Conservation (phyloP, 2,329 filamentous ascomycete species). For the Alternaria conjuncta region DNA sequence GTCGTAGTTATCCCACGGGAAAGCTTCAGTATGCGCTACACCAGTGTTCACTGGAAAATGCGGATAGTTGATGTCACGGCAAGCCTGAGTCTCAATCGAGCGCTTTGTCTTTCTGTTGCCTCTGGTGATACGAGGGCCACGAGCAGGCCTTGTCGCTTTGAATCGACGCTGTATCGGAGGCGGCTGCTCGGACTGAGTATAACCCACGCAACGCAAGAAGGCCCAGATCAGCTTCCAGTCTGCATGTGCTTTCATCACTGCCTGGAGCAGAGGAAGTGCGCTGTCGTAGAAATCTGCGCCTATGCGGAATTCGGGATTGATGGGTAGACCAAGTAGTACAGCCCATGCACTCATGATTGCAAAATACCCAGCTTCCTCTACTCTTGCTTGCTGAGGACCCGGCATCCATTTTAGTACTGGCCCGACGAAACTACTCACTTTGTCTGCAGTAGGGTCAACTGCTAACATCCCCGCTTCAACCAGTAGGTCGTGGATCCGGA, state of each 20-base stretch:
- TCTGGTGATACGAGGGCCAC: neutral
- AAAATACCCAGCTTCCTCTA: constrained; percentile 13
- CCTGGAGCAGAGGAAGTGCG: neutral
- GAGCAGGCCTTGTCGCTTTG: neutral
- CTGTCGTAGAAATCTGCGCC: neutral
- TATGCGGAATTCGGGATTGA: constrained; percentile 13
- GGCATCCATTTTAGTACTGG: constrained; percentile 2
- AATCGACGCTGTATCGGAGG: neutral
- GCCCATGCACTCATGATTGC: constrained; percentile 25
- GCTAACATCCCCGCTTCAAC: too few species aligned
- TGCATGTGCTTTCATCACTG: constrained; percentile 1
- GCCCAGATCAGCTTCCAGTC: constrained; percentile 25
- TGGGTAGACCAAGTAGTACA: constrained; percentile 15
- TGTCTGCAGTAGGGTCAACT: neutral
- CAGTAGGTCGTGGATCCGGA: neutral
- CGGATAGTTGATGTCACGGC: neutral
- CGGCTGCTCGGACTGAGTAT: neutral
- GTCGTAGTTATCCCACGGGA: neutral
- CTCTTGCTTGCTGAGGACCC: neutral
- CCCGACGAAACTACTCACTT: neutral
- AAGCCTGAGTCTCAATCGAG: neutral
- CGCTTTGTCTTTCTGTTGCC: neutral
- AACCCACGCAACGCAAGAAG: constrained; percentile 15
- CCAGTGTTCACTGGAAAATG: neutral
- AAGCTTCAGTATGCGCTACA: neutral